Base-by-base conservation (phyloP, 306 rosid genomes). In the Aeschynomene evenia region DNA sequence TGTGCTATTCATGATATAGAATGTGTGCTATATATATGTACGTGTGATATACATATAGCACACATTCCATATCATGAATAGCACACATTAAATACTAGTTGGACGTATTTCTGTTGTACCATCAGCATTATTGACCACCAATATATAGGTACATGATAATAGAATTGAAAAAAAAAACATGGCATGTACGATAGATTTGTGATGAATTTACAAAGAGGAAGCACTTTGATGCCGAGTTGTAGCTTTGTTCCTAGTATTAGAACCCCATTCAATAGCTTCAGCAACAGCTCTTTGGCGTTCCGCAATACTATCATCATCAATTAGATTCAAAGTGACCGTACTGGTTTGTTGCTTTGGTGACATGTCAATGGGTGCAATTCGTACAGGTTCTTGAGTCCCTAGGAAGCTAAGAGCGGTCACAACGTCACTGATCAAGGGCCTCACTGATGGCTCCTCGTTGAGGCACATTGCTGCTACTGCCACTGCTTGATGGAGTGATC, bases 381-480 rank as follows among this genome's bases (percentile, higher is more conserved):
- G 26, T 18, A n/a, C 4, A 4, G 31, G 19, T 1, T 81, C 83
- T 19, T 66, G 36, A 22, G 0, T 42, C 65, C 14, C 49, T 43
- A 94, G 86, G 69, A 87, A 82, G 55, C 92, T 85, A 9, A 94
- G 95, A 49, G 98, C 98, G 1, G 91, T 91, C 20, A 94, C 98
- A 1, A 90, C 95, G 43, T 94, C 97, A 18, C 95, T 87, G 19
- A 94, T 88, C 55, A 84, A 65, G 0, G 97, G 97, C 2, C 98
- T 86, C 31, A 70, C 95, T 0, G 85, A 49, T 9, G 96, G 88
- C 53, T 94, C 98, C 65, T 90, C 98, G 1, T 87, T 83, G 4
- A 94, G 85, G 75, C 98, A 90, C 98, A 94, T 94, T 22, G 98
- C 97, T 39, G 98, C 97, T 7, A 94, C 87, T 6, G 98, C 98